Evolutionary conservation across 2,329 filamentous ascomycete genomes (phyloP).

Genomic region (Pyricularia sp.): DNA sequence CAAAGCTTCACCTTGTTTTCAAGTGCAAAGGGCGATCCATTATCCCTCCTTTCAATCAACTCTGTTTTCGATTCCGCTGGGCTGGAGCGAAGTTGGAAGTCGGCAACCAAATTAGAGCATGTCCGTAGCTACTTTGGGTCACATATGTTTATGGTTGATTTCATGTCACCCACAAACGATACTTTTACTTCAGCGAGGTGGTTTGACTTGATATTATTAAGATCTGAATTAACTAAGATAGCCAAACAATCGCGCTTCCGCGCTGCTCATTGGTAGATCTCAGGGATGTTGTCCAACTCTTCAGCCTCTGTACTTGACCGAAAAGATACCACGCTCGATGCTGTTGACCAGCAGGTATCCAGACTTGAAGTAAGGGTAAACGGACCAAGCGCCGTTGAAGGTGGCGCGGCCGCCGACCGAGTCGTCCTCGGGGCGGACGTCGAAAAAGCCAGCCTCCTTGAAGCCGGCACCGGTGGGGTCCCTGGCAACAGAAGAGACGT

Average conservation of each 20-base stretch:
- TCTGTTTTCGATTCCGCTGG: too few relatives aligned
- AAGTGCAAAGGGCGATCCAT: too few relatives aligned
- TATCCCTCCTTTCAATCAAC: too few relatives aligned
- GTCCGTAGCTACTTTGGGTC: too few relatives aligned
- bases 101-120: too few relatives aligned
- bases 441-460: conserved; percentile 35
- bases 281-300: not conserved
- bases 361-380: conserved; percentile 29
- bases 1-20: not conserved
- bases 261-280: not conserved
- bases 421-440: conserved; percentile 38
- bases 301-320: conserved; percentile 17
- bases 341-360: conserved; percentile 33
- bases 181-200: too few relatives aligned
- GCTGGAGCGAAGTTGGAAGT: too few relatives aligned
- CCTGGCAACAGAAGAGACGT: conserved; percentile 19
- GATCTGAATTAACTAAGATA: not conserved
- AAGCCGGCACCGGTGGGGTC: conserved; percentile 28
- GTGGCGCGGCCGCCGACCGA: conserved; percentile 23
- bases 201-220: not conserved
- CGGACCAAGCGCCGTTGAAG: conserved; percentile 31
- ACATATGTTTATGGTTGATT: too few relatives aligned
- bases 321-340: conserved; percentile 32
- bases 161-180: too few relatives aligned
- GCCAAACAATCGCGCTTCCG: not conserved